Conservation (phyloP, 192 early-diverging fungal genomes). For the Diversispora epigaea region DNA sequence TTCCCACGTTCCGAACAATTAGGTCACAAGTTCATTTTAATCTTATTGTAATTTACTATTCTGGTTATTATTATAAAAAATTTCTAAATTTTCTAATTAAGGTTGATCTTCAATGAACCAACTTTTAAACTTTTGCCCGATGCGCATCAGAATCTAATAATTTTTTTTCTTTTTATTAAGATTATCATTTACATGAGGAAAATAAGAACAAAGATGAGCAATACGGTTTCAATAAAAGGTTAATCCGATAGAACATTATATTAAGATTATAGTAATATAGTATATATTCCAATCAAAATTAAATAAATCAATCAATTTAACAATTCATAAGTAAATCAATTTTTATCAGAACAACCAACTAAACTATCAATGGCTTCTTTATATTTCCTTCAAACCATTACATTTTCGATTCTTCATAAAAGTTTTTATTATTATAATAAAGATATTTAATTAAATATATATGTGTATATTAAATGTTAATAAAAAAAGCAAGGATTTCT, state of each 20-base stretch:
- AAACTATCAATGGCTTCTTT: slow-evolving; percentile 77
- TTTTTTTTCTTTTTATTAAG: slow-evolving; percentile 86
- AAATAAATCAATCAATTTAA: too few relatives aligned
- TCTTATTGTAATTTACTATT: too few relatives aligned
- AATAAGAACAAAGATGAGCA: slow-evolving; percentile 76
- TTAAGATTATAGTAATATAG: background rate
- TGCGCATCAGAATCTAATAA: slow-evolving; percentile 87
- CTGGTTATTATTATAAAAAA: too few relatives aligned
- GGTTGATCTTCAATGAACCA: too few relatives aligned
- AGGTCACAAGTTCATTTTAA: too few relatives aligned
- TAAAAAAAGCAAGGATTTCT: slow-evolving; percentile 64
- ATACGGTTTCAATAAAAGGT: slow-evolving; percentile 85
- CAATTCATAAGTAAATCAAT: too few relatives aligned
- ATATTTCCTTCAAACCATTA: slow-evolving; percentile 88
- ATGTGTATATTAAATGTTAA: background rate
- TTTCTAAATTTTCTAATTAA: too few relatives aligned
- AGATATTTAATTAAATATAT: slow-evolving; percentile 9
- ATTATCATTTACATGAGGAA: slow-evolving; percentile 92
- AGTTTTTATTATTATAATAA: slow-evolving; percentile 30
- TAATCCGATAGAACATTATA: slow-evolving; percentile 55
- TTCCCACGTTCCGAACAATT: too few relatives aligned
- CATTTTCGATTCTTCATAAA: slow-evolving; percentile 83
- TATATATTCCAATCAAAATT: background rate
- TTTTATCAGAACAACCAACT: slow-evolving; percentile 59
- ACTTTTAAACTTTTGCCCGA: slow-evolving; percentile 69